phyloP scores from a whole-genome alignment of 495 filamentous ascomycete genomes.

The Hypoxylon lienhwacheense region DNA sequence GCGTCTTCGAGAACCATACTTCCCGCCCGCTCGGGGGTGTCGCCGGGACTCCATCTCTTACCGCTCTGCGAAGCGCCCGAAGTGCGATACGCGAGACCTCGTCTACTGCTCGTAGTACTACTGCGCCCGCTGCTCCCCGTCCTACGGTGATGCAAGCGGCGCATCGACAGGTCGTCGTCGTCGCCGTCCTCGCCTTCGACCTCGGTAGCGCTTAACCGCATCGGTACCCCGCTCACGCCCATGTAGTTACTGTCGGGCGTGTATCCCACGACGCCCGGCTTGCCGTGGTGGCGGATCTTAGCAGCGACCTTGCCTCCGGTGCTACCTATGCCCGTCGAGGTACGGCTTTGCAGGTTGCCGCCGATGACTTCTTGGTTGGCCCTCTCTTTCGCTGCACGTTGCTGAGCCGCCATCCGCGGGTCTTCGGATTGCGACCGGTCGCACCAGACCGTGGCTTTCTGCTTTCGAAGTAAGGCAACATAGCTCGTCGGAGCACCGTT shows the following conservation, averaged over 20 bases:
- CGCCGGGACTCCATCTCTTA: constrained; percentile 66
- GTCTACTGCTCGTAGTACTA: constrained; percentile 68
- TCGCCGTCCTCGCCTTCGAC: constrained; percentile 81
- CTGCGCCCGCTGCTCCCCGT: constrained; percentile 77
- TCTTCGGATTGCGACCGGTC: constrained; percentile 93
- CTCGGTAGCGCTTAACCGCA: constrained; percentile 90
- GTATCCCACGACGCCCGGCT: constrained; percentile 70
- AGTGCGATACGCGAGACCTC: constrained; percentile 58
- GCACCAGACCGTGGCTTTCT: constrained; percentile 99
- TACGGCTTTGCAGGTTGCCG: constrained; percentile 53
- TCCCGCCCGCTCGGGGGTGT: constrained; percentile 61
- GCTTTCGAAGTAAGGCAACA: constrained; percentile 89
- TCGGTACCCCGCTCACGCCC: constrained; percentile 74
- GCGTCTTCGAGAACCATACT: constrained; percentile 47
- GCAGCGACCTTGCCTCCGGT: constrained; percentile 59
- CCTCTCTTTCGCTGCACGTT: constrained; percentile 78
- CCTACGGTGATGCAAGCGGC: constrained; percentile 65
- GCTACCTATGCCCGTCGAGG: constrained; percentile 58
- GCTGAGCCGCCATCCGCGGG: constrained; percentile 75
- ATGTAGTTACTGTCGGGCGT: constrained; percentile 71
- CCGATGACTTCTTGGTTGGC: constrained; percentile 80
- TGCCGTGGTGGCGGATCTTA: constrained; percentile 81
- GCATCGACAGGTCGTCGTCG: constrained; percentile 66
- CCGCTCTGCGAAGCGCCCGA: constrained; percentile 51
- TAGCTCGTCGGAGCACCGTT: constrained; percentile 70